These are phyloP conservation scores for Talaromyces wortmannii DNA, from an alignment of 495 filamentous ascomycete species.

Conservation along the genomic window DNA sequence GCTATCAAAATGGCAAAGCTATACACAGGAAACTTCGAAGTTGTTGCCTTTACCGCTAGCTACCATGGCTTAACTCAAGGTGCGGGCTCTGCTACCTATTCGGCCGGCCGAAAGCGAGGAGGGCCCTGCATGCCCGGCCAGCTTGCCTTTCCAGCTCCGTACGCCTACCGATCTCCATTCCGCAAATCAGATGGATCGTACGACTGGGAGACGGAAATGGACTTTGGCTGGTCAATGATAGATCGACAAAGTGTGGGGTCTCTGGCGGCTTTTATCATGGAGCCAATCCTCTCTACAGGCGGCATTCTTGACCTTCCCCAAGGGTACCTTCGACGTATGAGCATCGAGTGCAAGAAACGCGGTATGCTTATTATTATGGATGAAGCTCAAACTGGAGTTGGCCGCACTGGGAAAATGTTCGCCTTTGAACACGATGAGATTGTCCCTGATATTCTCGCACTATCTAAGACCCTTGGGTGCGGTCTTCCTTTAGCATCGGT, in stretches of 20 bases:
- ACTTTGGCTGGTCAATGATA: slow-evolving; percentile 45
- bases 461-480: slow-evolving; percentile 49
- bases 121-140: slow-evolving; percentile 28
- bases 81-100: slow-evolving; percentile 37
- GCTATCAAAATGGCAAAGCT: slow-evolving; percentile 50
- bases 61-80: slow-evolving; percentile 48
- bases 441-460: slow-evolving; percentile 45
- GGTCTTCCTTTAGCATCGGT: slow-evolving; percentile 46
- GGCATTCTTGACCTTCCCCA: slow-evolving; percentile 40
- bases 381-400: slow-evolving; percentile 49
- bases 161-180: slow-evolving; percentile 47
- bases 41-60: slow-evolving; percentile 44
- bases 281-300: slow-evolving; percentile 45
- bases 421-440: slow-evolving; percentile 41
- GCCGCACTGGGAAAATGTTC: slow-evolving; percentile 43
- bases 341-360: slow-evolving; percentile 37
- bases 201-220: slow-evolving; percentile 50
- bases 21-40: slow-evolving; percentile 50
- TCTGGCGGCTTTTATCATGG: slow-evolving; percentile 47
- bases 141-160: slow-evolving; percentile 42
- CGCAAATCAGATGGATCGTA: slow-evolving; percentile 42
- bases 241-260: slow-evolving; percentile 46
- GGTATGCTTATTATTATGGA: slow-evolving; percentile 50
- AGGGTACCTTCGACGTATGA: slow-evolving; percentile 40
- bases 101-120: slow-evolving; percentile 34